A percentile compares a stretch with the other conserved stretches of the same genome.
Conservation (phyloP, 129 eudicot genomes). For the Ambrosia artemisiifolia region DNA sequence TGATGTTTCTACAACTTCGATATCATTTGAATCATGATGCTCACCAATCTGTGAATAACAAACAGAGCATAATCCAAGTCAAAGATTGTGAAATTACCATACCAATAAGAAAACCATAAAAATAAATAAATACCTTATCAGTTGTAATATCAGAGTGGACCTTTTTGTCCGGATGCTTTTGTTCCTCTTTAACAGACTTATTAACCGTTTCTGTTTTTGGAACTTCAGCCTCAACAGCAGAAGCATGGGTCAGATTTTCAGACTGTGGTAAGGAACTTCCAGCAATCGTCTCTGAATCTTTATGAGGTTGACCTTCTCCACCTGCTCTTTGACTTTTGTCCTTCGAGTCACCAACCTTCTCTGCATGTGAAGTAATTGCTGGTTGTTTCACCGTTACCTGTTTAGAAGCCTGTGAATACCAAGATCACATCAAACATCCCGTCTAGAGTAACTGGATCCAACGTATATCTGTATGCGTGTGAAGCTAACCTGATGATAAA, state of each 20-base stretch:
- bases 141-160: conserved; percentile 2
- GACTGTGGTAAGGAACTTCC: conserved; percentile 27
- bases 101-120: background rate
- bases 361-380: conserved; percentile 41
- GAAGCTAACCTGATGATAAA: conserved; percentile 56
- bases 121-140: conserved; percentile 43
- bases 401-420: conserved; percentile 22
- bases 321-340: conserved; percentile 35
- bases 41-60: conserved; percentile 38
- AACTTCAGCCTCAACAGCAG: conserved; percentile 30
- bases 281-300: conserved; percentile 29
- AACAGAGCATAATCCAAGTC: conserved; percentile 8
- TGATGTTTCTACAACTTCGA: conserved; percentile 14
- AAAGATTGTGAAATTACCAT: conserved; percentile 5
- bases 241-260: background rate
- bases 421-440: conserved; percentile 16
- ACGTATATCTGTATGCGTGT: background rate
- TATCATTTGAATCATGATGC: conserved; percentile 16
- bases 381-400: conserved; percentile 71
- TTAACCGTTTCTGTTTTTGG: conserved; percentile 9
- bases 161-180: conserved; percentile 24
- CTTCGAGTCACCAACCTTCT: conserved; percentile 40
- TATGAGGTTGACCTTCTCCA: conserved; percentile 36
- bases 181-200: conserved; percentile 36
- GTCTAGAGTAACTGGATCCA: background rate